These are phyloP conservation scores for Tetratostichococcus sp. DNA, from an alignment of 139 green algal genomes.

Conservation along the genomic window DNA sequence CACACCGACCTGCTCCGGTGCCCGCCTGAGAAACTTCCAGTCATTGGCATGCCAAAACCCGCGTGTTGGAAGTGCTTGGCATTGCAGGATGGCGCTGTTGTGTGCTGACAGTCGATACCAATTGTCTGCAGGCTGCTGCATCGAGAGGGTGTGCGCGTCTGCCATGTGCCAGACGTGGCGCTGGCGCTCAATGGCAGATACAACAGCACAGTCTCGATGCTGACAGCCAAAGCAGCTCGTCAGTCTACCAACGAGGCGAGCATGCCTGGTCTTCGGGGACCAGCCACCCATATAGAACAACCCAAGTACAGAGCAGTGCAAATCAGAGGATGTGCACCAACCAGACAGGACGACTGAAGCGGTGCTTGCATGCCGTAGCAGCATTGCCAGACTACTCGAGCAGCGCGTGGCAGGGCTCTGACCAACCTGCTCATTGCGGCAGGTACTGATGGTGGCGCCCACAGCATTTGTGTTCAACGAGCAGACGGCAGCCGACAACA, in stretches of 20 bases:
- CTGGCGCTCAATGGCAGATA: slow-evolving; percentile 1
- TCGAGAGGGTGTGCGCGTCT: slow-evolving; percentile 24
- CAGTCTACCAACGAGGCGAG: slow-evolving; percentile 72
- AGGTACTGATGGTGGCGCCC: slow-evolving; percentile 92
- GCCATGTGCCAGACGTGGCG: slow-evolving; percentile 29
- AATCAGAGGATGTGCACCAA: too few species aligned
- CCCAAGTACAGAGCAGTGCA: too few species aligned
- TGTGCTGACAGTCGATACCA: too few species aligned
- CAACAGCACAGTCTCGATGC: slow-evolving; percentile 1
- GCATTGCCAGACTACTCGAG: too few species aligned
- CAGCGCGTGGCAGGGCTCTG: too few species aligned
- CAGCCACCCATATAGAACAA: too few species aligned
- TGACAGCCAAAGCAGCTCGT: slow-evolving; percentile 8
- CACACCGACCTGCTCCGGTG: slow-evolving; percentile 34
- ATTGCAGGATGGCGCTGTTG: too few species aligned
- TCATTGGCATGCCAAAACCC: too few species aligned
- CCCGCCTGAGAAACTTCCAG: background rate
- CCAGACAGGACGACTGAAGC: too few species aligned
- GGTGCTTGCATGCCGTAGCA: too few species aligned
- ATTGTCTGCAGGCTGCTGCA: slow-evolving; percentile 15
- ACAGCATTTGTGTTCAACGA: slow-evolving; percentile 94
- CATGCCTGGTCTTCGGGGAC: too few species aligned
- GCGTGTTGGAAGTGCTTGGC: too few species aligned
- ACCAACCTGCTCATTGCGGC: background rate
- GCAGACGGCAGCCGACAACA: slow-evolving; percentile 86